Evolutionary conservation across 23 red algal genomes (phyloP), one percentile per base, ranked within the genome.

Genomic region (Gracilaria domingensis): DNA sequence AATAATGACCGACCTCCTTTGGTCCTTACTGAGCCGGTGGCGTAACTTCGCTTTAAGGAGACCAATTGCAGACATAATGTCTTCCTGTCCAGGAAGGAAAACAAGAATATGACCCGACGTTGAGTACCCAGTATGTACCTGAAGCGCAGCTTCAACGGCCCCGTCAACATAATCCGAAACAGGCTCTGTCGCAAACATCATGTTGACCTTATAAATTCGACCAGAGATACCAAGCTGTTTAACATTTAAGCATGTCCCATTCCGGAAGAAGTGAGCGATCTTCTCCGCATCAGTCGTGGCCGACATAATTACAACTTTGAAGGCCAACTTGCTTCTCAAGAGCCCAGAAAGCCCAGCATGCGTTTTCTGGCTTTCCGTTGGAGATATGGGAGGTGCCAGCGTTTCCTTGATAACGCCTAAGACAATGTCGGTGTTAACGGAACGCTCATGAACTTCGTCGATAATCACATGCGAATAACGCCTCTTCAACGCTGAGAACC

Each of bases 391-490:
- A 26, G 79, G 39, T 28, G 54, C 39, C 8, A 92, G 62, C 8
- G 86, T 80, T 64, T 78, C 45, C 79, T 95, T 98, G 29, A 94
- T 70, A 28, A 96, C 83, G 32, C 88, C 97, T 14, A 99, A 34
- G 7, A 96, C 37, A 71, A 99, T 83, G 77, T 99, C 97, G 13
- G 97, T 99, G 53, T 93, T 88, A 0, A 99, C 61, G 11, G 94
- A 80, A 51, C 97, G 90, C 58, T 99, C 97, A 83, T 99, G 97
- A 9, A 94, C 97, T 87, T 99, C 97, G 89, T 99, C 97, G 35
- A 99, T 58, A 42, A 99, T 80, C 0, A 99, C 50, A 74, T 89
- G 54, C 0, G 88, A 59, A 57, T 99, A 99, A 4, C 81, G 83
- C 21, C 38, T 73, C 32, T 80, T 85, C n/a, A 95, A 65, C 14